phyloP scores from a whole-genome alignment of 768 basidiomycete species.

The Lactifluus piperatus region DNA sequence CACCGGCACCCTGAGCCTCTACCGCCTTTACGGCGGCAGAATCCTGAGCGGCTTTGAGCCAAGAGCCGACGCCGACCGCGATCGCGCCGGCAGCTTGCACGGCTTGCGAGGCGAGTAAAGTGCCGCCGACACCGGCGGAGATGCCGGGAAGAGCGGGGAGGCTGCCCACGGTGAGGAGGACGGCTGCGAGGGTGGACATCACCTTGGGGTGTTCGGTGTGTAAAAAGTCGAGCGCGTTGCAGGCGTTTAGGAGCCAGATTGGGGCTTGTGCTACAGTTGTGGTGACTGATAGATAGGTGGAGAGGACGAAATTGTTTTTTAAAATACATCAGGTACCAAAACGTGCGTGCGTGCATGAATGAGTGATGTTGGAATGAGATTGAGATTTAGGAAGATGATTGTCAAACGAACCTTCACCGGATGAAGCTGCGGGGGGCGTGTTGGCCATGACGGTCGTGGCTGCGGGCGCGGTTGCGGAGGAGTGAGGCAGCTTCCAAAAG shows the following conservation, averaged over 20 bases:
- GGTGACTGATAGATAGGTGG: conserved; percentile 23
- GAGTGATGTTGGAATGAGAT: neutral
- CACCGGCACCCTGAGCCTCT: neutral
- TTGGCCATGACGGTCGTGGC: neutral
- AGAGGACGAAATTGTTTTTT: too few species aligned
- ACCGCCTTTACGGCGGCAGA: conserved; percentile 9
- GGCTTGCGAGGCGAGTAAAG: conserved; percentile 61
- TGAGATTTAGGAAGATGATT: neutral
- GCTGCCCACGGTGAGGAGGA: conserved; percentile 71
- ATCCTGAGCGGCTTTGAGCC: conserved; percentile 43
- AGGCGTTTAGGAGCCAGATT: conserved; percentile 69
- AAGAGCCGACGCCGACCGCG: conserved; percentile 61
- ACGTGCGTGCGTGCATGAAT: neutral
- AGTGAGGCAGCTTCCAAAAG: conserved; percentile 12
- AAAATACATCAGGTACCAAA: too few species aligned
- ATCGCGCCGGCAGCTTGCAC: conserved; percentile 75
- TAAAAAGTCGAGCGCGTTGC: conserved; percentile 65
- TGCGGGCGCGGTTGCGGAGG: conserved; percentile 1
- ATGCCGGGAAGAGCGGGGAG: conserved; percentile 66
- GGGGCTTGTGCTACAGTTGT: conserved; percentile 53
- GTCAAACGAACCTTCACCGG: conserved; percentile 15
- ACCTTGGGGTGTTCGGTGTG: conserved; percentile 67
- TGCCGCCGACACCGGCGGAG: conserved; percentile 60
- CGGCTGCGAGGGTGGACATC: conserved; percentile 66
- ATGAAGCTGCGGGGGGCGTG: neutral